Evolutionary conservation across 2,329 filamentous ascomycete species (phyloP), one percentile per base, ranked within the genome.

Genomic region (Thermothelomyces thermophilus): DNA sequence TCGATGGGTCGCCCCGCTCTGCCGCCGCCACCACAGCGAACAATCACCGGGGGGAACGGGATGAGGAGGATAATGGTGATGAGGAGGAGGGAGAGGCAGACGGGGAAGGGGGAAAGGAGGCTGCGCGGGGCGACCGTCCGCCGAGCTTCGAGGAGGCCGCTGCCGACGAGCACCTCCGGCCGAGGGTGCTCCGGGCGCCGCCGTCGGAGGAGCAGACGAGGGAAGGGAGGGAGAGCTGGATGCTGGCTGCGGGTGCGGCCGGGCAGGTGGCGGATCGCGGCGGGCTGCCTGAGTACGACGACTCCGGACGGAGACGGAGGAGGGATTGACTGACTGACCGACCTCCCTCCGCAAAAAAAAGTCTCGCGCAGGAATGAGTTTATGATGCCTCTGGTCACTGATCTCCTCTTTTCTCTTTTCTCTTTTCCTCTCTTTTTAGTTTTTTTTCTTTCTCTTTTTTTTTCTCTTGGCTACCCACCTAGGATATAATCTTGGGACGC

Each of bases 131-230:
- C n/a, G 53, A 19, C 5, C 69, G 66, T 3, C 66, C 73, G 35
- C 76, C 76, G 2, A 73, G 66, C 48, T 80, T 79, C 52, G 76
- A 78, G 57, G 70, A 70, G 48, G 70, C 70, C 1, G 72, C 71
- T 17, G 69, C 66, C 2, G 72, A 77, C 19, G 65, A 65, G 9
- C 67, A 69, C 51, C 53, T 77, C 13, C 63, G 64, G 45, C 72
- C 73, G 13, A 68, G 74, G 34, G 48, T 67, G 28, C 58, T 78
- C 28, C 69, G 71, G 6, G 68, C 61, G 20, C 59, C 61, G 2
- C 47, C 52, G 2, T 46, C 52, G n/a, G 24, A 49, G 13, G 41
- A 24, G 4, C 30, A 20, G 41, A 39, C 9, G 6, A 13, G 20
- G 24, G 30, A 20, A 17, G 42, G 16, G 43, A 53, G n/a, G 37